phyloP scores from a whole-genome alignment of 2,329 filamentous ascomycete species.

The Beauveria caledonica region DNA sequence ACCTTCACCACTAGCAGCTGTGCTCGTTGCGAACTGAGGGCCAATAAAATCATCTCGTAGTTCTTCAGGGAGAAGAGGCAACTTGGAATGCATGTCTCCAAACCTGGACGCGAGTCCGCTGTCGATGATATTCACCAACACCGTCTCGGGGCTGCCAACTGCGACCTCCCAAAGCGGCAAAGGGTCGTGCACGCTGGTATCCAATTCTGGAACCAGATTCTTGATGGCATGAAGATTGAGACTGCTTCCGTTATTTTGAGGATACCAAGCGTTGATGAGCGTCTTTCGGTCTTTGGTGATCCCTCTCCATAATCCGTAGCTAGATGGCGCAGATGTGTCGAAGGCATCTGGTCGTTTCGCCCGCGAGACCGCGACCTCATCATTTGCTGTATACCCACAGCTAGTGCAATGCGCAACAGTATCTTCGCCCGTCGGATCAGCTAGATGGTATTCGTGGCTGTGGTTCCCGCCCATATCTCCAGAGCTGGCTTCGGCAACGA shows the following conservation, averaged over 20 bases:
- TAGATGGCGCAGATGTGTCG: conserved; percentile 4
- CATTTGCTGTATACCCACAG: conserved; percentile 76
- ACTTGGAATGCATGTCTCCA: conserved; percentile 16
- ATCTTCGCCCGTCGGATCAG: conserved; percentile 75
- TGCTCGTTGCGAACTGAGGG: conserved; percentile 9
- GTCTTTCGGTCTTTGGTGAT: conserved; percentile 60
- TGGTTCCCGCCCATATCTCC: conserved; percentile 92
- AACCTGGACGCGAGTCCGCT: conserved; percentile 21
- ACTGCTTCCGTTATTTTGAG: conserved; percentile 25
- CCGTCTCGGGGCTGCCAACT: neutral
- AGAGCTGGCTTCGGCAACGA: conserved; percentile 83
- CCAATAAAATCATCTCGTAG: conserved; percentile 1
- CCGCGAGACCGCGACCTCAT: conserved; percentile 62
- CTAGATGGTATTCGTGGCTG: conserved; percentile 91
- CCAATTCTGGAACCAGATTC: conserved; percentile 55
- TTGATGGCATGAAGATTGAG: conserved; percentile 56
- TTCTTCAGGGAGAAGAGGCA: conserved; percentile 20
- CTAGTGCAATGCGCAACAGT: conserved; percentile 64
- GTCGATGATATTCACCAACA: conserved; percentile 29
- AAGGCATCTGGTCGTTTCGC: neutral
- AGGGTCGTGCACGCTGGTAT: conserved; percentile 59
- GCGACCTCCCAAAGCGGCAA: conserved; percentile 39
- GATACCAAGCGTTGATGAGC: conserved; percentile 63
- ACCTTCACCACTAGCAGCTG: conserved; percentile 22
- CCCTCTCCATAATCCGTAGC: conserved; percentile 47